Evolutionary conservation across 257 asterid species (phyloP).

Genomic region (Fraxinus pennsylvanica): DNA sequence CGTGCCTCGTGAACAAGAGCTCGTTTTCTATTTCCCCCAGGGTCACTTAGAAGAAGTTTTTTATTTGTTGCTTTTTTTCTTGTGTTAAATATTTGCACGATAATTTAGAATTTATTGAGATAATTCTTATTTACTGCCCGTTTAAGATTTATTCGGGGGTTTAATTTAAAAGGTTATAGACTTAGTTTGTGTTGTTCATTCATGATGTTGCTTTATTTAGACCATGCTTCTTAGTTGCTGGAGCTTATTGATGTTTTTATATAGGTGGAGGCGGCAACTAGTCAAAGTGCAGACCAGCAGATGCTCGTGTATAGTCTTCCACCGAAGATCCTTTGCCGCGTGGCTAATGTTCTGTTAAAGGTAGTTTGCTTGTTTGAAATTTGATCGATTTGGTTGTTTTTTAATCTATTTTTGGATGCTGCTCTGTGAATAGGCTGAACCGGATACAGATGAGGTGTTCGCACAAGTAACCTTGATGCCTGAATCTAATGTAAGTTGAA

Average conservation of each 20-base stretch:
- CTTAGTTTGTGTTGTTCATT: background rate
- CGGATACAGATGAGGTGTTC: constrained; percentile 92
- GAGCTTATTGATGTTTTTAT: constrained; percentile 9
- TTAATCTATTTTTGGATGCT: constrained; percentile 13
- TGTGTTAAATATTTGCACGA: background rate
- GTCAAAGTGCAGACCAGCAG: constrained; percentile 88
- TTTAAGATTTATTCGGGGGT: constrained; percentile 5
- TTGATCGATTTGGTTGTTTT: background rate
- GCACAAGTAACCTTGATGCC: constrained; percentile 92
- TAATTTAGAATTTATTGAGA: background rate
- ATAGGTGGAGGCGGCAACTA: constrained; percentile 95
- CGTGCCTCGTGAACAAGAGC: constrained; percentile 77
- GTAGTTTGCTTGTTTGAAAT: constrained; percentile 33
- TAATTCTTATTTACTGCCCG: background rate
- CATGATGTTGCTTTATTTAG: background rate
- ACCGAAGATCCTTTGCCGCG: constrained; percentile 87
- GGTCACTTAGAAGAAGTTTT: constrained; percentile 96
- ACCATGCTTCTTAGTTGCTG: constrained; percentile 1
- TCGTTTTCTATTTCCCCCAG: constrained; percentile 91
- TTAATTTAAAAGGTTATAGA: background rate
- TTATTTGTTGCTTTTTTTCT: background rate
- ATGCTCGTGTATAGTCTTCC: constrained; percentile 91
- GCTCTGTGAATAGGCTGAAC: constrained; percentile 69
- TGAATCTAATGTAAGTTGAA: constrained; percentile 58
- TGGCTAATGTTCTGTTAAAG: constrained; percentile 74